Base-by-base conservation (phyloP, 2,329 filamentous ascomycete species). In the Zelopaecilomyces penicillatus region DNA sequence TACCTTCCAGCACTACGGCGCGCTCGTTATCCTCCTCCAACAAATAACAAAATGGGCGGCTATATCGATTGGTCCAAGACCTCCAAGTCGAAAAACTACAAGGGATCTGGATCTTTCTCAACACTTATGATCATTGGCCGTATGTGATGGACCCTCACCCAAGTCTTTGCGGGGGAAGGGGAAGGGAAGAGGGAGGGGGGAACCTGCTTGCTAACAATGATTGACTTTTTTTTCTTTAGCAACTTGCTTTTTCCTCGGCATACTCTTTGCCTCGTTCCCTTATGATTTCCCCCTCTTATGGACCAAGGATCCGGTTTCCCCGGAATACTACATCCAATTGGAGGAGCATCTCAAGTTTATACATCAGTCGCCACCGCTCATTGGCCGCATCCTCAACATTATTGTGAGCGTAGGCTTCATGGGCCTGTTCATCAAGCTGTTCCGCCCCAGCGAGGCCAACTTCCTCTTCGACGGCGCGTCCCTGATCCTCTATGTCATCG, bases 101-200 rank as follows among this genome's bases (percentile, higher is more conserved):
- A 70, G 53, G 77, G 79, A 46, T 74, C 78, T 40, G 70, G 72
- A 58, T 88, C 88, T 41, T 98, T 98, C 65, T 89, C 90, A 66
- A 96, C 93, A 39, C 96, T 95, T 63, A 83, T 98, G 67, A 96
- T 98, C 62, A 83, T 97, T 55, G 90, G 88, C 54, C 89, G 91
- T 96, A 78, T 63, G 87, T 80, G 52, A 43, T 42, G 36, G 41
- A 31, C 51, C 36, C 33, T 37, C 35, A 43, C 2, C 19, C 19
- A 19, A 19, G 19, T 19, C 19, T 19, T 19, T 19, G 19, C 19
- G 19, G 19, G 19, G 19, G 19, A 19, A 19, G 19, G 19, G 19
- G 19, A 19, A 19, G 19, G 19, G 19, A 19, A 19, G 38, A 44
- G 27, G 19, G 33, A 39, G 38, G 34, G 10, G 39, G 39, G 32